Evolutionary conservation across 768 basidiomycete genomes (phyloP).

Genomic region (Pleurotus eryngii): DNA sequence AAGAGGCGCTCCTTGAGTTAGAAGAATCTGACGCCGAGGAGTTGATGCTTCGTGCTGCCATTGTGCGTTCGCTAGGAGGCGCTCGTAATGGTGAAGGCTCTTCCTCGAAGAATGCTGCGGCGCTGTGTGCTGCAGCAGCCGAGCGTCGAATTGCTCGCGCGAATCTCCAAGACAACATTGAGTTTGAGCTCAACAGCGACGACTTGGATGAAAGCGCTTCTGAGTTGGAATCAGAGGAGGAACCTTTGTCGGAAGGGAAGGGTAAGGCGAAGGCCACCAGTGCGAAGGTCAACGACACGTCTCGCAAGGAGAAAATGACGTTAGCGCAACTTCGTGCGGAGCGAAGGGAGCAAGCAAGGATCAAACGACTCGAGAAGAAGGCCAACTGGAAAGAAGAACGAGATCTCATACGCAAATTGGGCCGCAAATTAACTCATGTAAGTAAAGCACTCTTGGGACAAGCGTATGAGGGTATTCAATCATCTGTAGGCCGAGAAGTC

Average conservation of each 20-base stretch:
- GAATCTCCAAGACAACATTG: slow-evolving; percentile 25
- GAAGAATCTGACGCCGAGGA: slow-evolving; percentile 37
- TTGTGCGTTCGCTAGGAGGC: slow-evolving; percentile 48
- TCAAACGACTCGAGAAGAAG: slow-evolving; percentile 19
- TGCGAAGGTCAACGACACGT: slow-evolving; percentile 14
- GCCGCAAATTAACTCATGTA: slow-evolving; percentile 73
- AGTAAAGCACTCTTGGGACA: slow-evolving; percentile 15
- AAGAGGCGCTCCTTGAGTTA: slow-evolving; percentile 31
- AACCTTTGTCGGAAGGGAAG: slow-evolving; percentile 23
- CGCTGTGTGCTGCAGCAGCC: slow-evolving; percentile 47
- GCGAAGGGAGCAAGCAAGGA: slow-evolving; percentile 23
- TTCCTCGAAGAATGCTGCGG: slow-evolving; percentile 37
- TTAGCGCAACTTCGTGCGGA: slow-evolving; percentile 26
- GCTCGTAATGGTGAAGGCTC: slow-evolving; percentile 19
- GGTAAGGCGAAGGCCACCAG: slow-evolving; percentile 22
- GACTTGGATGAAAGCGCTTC: slow-evolving; percentile 19
- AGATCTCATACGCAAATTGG: slow-evolving; percentile 52
- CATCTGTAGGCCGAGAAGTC: slow-evolving; percentile 63
- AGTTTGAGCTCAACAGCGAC: slow-evolving; percentile 23
- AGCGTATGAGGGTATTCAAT: too few species aligned
- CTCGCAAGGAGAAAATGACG: slow-evolving; percentile 29
- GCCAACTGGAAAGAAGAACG: slow-evolving; percentile 44
- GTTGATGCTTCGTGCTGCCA: slow-evolving; percentile 55
- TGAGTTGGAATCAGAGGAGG: slow-evolving; percentile 25
- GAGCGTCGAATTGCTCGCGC: slow-evolving; percentile 46